Percentiles rank a stretch among this genome's conserved stretches.
Evolutionary conservation across 2,329 filamentous ascomycete species (phyloP).

Genomic region (Uncinocarpus reesii): DNA sequence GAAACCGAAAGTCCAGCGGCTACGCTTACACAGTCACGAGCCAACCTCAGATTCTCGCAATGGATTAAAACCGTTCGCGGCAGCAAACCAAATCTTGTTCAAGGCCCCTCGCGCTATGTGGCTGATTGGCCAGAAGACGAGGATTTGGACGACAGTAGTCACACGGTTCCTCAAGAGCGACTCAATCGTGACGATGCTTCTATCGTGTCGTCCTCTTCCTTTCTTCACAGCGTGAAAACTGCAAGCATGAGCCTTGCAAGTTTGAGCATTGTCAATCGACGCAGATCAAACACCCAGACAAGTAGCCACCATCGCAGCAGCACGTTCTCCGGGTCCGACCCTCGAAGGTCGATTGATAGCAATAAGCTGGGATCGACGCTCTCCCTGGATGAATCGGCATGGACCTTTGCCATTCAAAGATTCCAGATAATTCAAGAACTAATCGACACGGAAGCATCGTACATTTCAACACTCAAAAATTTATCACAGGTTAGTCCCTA

Average conservation of each 20-base stretch:
- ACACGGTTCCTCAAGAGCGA: slow-evolving; percentile 19
- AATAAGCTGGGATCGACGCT: slow-evolving; percentile 37
- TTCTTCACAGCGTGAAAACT: slow-evolving; percentile 71
- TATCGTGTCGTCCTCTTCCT: slow-evolving; percentile 65
- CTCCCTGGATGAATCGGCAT: slow-evolving; percentile 56
- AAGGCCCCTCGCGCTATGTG: slow-evolving; percentile 22
- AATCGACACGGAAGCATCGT: slow-evolving; percentile 74
- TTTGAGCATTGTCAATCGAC: slow-evolving; percentile 56
- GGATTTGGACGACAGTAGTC: slow-evolving; percentile 16
- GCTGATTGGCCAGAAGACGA: slow-evolving; percentile 30
- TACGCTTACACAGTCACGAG: no score
- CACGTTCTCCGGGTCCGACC: slow-evolving; percentile 55
- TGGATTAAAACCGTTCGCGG: slow-evolving; percentile 33
- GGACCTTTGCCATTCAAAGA: slow-evolving; percentile 61
- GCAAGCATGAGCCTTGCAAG: slow-evolving; percentile 68
- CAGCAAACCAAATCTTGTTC: slow-evolving; percentile 17
- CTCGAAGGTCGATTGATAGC: slow-evolving; percentile 53
- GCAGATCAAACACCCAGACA: slow-evolving; percentile 49
- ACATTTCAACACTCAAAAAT: slow-evolving; percentile 77
- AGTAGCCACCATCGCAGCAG: slow-evolving; percentile 47
- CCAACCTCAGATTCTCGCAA: slow-evolving; percentile 25
- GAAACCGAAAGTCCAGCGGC: slow-evolving; percentile 1
- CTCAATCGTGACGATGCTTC: slow-evolving; percentile 47
- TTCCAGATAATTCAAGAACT: slow-evolving; percentile 76
- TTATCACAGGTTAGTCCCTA: slow-evolving; percentile 60